These are phyloP conservation scores for Arthrinium phaeospermum DNA, from an alignment of 2,329 filamentous ascomycete species.

Conservation along the genomic window DNA sequence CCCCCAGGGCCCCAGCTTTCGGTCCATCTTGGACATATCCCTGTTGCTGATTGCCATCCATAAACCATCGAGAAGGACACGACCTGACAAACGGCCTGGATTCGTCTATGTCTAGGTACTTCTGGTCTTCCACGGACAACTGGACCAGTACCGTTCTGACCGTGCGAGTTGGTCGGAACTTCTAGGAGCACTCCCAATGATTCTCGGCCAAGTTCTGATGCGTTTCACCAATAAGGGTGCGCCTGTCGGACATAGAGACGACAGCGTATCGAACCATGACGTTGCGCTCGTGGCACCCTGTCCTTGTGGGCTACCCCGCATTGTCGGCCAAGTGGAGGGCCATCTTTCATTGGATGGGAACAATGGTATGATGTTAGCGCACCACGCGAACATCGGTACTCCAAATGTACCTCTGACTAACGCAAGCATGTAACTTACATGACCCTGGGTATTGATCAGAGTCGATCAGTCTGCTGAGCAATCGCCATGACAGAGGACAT, in stretches of 20 bases:
- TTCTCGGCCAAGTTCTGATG: not conserved
- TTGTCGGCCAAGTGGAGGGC: slow-evolving; percentile 16
- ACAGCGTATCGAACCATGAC: slow-evolving; percentile 1
- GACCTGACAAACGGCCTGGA: not conserved
- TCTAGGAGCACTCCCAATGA: not conserved
- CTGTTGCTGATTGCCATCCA: not conserved
- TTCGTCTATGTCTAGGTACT: not conserved
- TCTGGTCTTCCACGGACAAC: not conserved
- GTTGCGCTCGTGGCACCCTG: not conserved
- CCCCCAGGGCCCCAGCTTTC: not conserved
- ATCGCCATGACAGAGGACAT: not conserved
- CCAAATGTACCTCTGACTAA: slow-evolving; percentile 12
- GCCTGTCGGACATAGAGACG: not conserved
- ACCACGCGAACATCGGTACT: slow-evolving; percentile 10
- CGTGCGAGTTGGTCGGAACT: not conserved
- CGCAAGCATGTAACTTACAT: not conserved
- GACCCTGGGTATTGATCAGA: not conserved
- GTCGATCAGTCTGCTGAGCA: not conserved
- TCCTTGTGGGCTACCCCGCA: slow-evolving; percentile 6
- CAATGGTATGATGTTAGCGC: slow-evolving; percentile 5
- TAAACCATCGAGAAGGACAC: not conserved
- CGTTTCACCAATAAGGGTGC: not conserved
- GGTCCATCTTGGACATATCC: not conserved
- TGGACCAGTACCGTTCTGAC: not conserved
- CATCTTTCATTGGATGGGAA: not conserved